phyloP scores from a whole-genome alignment of 177 flowering plant genomes.

The Vitis hybrid region DNA sequence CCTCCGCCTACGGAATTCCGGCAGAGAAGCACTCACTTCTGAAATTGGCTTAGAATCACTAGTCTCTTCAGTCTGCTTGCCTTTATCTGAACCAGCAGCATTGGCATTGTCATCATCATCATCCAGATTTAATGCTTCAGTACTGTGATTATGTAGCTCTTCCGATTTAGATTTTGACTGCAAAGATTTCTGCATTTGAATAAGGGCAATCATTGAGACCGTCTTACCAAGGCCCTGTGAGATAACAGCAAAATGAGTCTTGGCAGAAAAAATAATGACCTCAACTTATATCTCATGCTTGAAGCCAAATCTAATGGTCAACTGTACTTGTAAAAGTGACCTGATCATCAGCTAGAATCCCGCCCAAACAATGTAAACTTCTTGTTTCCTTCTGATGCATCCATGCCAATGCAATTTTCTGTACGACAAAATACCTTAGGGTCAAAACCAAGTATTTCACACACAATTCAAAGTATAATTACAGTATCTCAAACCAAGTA shows the following conservation, averaged over 20 bases:
- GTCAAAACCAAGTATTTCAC: background rate
- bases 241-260: constrained; percentile 19
- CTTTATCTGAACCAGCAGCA: constrained; percentile 29
- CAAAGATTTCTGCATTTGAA: constrained; percentile 58
- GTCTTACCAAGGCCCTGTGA: constrained; percentile 98
- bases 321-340: constrained; percentile 26
- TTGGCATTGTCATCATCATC: constrained; percentile 55
- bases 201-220: constrained; percentile 83
- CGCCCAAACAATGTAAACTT: constrained; percentile 76
- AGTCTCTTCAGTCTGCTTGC: constrained; percentile 33
- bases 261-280: constrained; percentile 1
- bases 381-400: constrained; percentile 84
- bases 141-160: constrained; percentile 18
- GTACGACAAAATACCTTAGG: constrained; percentile 12
- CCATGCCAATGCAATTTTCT: constrained; percentile 98
- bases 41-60: constrained; percentile 29
- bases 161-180: constrained; percentile 45
- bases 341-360: constrained; percentile 99
- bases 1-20: constrained; percentile 42
- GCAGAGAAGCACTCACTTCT: constrained; percentile 32
- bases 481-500: background rate
- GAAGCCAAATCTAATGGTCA: constrained; percentile 1
- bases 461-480: constrained; percentile 3
- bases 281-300: background rate
- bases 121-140: constrained; percentile 79